phyloP scores from a whole-genome alignment of 345 rosid genomes.

The Zanthoxylum bungeanum region DNA sequence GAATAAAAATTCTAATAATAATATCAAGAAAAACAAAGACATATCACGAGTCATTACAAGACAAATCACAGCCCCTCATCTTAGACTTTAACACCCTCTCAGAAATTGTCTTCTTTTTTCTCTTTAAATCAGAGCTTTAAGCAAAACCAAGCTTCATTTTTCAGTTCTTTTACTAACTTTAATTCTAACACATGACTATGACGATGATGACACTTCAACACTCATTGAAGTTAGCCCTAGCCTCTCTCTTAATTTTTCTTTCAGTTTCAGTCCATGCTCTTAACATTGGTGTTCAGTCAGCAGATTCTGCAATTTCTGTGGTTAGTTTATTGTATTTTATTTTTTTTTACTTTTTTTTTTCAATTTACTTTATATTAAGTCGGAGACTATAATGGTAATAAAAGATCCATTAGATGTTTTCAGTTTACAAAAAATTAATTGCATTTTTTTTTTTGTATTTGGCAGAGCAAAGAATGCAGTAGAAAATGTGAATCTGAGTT shows the following conservation, averaged over 20 bases:
- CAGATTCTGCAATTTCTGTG: constrained; percentile 45
- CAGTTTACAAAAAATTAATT: not conserved
- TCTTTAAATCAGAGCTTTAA: constrained; percentile 22
- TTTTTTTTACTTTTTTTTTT: not conserved
- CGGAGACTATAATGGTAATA: no score
- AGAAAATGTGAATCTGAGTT: constrained; percentile 81
- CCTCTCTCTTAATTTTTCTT: constrained; percentile 6
- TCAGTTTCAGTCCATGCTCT: constrained; percentile 43
- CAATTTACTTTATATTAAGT: not conserved
- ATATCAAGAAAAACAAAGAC: constrained; percentile 24
- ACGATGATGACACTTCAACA: not conserved
- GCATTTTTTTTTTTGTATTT: not conserved
- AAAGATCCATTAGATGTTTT: no score
- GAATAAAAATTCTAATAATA: not conserved
- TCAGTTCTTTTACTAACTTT: no score
- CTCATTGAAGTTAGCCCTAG: no score
- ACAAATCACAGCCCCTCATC: constrained; percentile 23
- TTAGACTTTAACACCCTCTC: not conserved
- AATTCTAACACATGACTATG: no score
- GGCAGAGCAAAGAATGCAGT: constrained; percentile 76
- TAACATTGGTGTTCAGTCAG: constrained; percentile 64
- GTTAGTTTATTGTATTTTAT: no score
- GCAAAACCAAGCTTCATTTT: constrained; percentile 27
- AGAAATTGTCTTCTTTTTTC: not conserved
- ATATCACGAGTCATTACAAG: constrained; percentile 42